Conservation (phyloP, 805 yeast genomes). For the Metschnikowia borealis region DNA sequence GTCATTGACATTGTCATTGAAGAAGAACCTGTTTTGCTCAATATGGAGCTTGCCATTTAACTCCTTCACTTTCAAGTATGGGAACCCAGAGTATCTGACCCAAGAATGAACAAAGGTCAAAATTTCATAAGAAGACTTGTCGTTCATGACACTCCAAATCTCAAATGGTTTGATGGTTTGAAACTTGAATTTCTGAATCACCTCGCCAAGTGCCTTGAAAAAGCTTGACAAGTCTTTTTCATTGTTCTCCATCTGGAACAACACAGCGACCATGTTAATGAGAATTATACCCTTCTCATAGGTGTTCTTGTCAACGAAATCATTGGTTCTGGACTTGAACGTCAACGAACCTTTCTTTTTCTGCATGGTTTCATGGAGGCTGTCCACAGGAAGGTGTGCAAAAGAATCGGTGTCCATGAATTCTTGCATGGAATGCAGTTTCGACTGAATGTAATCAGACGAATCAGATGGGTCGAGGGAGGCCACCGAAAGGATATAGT, state of each 20-base stretch:
- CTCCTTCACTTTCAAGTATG: constrained; percentile 42
- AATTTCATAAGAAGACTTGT: constrained; percentile 39
- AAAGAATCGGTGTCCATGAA: constrained; percentile 36
- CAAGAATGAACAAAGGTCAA: constrained; percentile 54
- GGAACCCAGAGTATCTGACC: constrained; percentile 58
- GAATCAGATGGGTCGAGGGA: constrained; percentile 12
- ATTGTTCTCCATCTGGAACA: constrained; percentile 30
- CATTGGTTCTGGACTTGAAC: constrained; percentile 30
- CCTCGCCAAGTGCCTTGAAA: constrained; percentile 33
- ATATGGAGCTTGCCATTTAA: constrained; percentile 24
- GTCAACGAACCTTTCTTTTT: constrained; percentile 22
- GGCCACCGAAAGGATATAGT: constrained; percentile 32
- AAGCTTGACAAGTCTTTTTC: constrained; percentile 24
- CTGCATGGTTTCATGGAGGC: constrained; percentile 34
- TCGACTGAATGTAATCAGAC: constrained; percentile 12
- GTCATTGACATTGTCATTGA: constrained; percentile 20
- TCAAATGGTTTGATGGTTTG: constrained; percentile 47
- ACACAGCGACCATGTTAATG: constrained; percentile 48
- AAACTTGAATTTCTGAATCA: constrained; percentile 31
- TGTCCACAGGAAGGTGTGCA: constrained; percentile 24
- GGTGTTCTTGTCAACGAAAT: constrained; percentile 47
- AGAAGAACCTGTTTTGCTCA: constrained; percentile 38
- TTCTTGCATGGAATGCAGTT: constrained; percentile 22
- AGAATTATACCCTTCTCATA: constrained; percentile 61
- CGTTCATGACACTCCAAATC: constrained; percentile 46